Percentiles rank a stretch among this genome's conserved stretches.
These are phyloP conservation scores for Colletotrichum sp. DNA, from an alignment of 2,329 filamentous ascomycete species.

Conservation along the genomic window DNA sequence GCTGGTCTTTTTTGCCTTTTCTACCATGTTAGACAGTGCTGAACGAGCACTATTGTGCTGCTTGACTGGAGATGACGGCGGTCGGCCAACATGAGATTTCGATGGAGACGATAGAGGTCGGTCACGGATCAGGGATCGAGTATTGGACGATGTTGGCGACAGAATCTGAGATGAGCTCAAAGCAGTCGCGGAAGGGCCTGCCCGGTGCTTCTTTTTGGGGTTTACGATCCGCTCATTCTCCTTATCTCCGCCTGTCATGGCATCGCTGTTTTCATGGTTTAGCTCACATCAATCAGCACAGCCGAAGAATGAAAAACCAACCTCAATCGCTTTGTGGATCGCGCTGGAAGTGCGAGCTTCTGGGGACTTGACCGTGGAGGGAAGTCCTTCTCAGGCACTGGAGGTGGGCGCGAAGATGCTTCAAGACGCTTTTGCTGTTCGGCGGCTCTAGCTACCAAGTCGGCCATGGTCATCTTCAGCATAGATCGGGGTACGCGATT, in stretches of 20 bases:
- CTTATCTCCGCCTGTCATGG: slow-evolving; percentile 72
- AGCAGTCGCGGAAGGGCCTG: slow-evolving; percentile 45
- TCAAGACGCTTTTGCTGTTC: slow-evolving; percentile 44
- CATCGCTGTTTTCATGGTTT: slow-evolving; percentile 55
- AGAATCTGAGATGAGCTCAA: slow-evolving; percentile 64
- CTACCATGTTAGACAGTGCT: slow-evolving; percentile 60
- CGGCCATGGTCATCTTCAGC: slow-evolving; percentile 81
- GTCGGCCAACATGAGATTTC: slow-evolving; percentile 63
- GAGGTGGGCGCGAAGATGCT: slow-evolving; percentile 41
- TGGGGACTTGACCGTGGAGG: slow-evolving; percentile 38
- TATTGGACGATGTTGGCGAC: slow-evolving; percentile 84
- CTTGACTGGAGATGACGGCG: slow-evolving; percentile 66
- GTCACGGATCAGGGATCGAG: slow-evolving; percentile 66
- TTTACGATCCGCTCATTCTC: slow-evolving; percentile 72
- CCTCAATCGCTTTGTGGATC: slow-evolving; percentile 56
- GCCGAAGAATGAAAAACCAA: slow-evolving; percentile 30
- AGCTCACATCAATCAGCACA: background rate
- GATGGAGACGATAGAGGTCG: slow-evolving; percentile 52
- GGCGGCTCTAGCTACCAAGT: slow-evolving; percentile 66
- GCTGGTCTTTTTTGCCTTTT: slow-evolving; percentile 64
- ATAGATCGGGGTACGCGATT: slow-evolving; percentile 86
- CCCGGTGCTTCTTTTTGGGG: slow-evolving; percentile 71
- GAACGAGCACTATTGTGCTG: slow-evolving; percentile 44
- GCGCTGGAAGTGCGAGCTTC: slow-evolving; percentile 32
- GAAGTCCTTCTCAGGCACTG: slow-evolving; percentile 56